These are phyloP conservation scores for Sporothrix brasiliensis DNA, from an alignment of 2,329 filamentous ascomycete genomes.

Conservation along the genomic window DNA sequence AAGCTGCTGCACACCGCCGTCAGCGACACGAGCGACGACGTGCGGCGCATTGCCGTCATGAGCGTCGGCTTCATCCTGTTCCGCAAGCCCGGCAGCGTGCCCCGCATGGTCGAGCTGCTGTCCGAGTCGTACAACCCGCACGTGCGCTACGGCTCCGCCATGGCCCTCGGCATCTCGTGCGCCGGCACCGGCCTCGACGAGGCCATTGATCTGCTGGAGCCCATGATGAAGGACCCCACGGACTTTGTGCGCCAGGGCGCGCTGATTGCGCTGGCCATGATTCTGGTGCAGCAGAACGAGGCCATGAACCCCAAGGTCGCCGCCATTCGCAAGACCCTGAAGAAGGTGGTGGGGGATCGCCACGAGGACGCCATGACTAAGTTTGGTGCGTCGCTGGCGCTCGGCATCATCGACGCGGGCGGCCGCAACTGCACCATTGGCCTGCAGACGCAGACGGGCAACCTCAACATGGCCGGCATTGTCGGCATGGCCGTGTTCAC, in stretches of 20 bases:
- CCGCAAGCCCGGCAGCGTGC: slow-evolving; percentile 94
- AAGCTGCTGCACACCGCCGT: slow-evolving; percentile 95
- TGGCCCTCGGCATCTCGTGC: slow-evolving; percentile 97
- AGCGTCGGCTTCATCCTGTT: slow-evolving; percentile 98
- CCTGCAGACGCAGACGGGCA: slow-evolving; percentile 95
- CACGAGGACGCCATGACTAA: slow-evolving; percentile 99
- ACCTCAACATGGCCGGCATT: slow-evolving; percentile 97
- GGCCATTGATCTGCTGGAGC: slow-evolving; percentile 93
- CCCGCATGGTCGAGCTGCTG: slow-evolving; percentile 96
- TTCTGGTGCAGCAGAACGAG: slow-evolving; percentile 99
- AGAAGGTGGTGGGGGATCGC: slow-evolving; percentile 90
- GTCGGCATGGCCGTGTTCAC: slow-evolving; percentile 98
- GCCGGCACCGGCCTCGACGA: slow-evolving; percentile 94
- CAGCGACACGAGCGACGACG: slow-evolving; percentile 97
- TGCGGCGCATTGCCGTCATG: slow-evolving; percentile 94
- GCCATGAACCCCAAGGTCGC: slow-evolving; percentile 97
- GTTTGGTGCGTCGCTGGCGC: slow-evolving; percentile 88
- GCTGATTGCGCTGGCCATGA: slow-evolving; percentile 92
- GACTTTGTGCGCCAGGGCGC: slow-evolving; percentile 98
- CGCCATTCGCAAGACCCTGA: slow-evolving; percentile 85
- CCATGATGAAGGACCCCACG: slow-evolving; percentile 99
- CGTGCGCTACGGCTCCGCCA: slow-evolving; percentile 94
- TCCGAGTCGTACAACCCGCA: slow-evolving; percentile 99
- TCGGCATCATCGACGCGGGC: slow-evolving; percentile 97
- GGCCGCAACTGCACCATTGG: slow-evolving; percentile 98